Evolutionary conservation across 1,284 basidiomycete genomes (phyloP), one percentile per base, ranked within the genome.

Genomic region (Ceratobasidium sp.): DNA sequence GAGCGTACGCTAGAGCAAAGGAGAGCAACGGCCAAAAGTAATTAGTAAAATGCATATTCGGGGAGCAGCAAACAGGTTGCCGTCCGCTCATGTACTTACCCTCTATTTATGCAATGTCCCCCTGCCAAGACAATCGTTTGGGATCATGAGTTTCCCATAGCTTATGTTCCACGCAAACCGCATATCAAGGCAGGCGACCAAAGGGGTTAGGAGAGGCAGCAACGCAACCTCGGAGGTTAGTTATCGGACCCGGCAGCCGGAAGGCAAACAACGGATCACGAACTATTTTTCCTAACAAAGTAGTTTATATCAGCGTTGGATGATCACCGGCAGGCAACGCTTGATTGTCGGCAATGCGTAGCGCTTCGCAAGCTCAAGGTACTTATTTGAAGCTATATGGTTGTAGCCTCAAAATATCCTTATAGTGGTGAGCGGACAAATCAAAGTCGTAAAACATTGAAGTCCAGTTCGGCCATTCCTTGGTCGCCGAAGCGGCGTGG

Each of bases 311-410:
- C 60, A 63, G 31, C 3, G 33, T 28, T 63, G 45, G 49, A 35
- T 53, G 64, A 53, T 66, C 17, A 66, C 64, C 64, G 45, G 64
- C 49, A 56, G 49, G 28, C 47, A n/a, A 61, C 69, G 69, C 69
- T 58, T 73, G 69, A 73, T 73, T 63, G 31, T 73, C 69, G 69
- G 69, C 23, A 58, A 53, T 11, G 58, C 31, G 13, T 20, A 49
- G 37, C 17, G 45, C 61, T 23, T 1, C 3, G 20, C n/a, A 47
- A 20, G 13, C 13, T 47, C 45, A 47, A 47, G 7, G 45, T 47
- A 17, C 4, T 47, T 20, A 47, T n/a, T n/a, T n/a, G n/a, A n/a
- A n/a, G n/a, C 53, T 5, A 8, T 56, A 31, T 28, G 26, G 11
- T 13, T 45, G 26, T 5, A 65, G 11, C 3, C 10, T n/a, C n/a